phyloP scores from a whole-genome alignment of 345 rosid genomes.

The Mallotus nudiflorus region DNA sequence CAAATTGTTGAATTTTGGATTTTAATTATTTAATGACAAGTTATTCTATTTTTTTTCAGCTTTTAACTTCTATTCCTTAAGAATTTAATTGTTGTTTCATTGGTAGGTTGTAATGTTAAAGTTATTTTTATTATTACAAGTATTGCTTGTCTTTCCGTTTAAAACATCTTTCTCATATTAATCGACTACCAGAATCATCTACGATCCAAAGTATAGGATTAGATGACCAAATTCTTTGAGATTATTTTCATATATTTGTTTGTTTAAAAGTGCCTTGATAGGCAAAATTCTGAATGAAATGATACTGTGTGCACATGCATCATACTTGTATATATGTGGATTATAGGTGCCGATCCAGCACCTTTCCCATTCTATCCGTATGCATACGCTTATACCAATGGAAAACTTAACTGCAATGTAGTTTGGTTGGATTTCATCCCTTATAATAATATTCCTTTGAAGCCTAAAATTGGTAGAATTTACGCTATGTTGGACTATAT shows the following conservation, averaged over 20 bases:
- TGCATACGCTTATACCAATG: background rate
- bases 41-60: too few relatives aligned
- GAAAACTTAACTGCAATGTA: background rate
- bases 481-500: background rate
- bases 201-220: background rate
- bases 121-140: too few relatives aligned
- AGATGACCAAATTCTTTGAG: background rate
- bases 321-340: background rate
- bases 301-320: background rate
- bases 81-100: too few relatives aligned
- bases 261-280: background rate
- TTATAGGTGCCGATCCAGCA: background rate
- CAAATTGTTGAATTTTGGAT: background rate
- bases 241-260: background rate
- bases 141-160: too few relatives aligned
- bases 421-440: background rate
- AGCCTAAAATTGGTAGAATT: background rate
- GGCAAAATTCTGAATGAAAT: background rate
- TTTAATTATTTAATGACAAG: background rate
- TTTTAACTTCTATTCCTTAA: too few relatives aligned
- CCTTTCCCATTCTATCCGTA: background rate
- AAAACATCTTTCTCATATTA: background rate
- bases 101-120: too few relatives aligned
- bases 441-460: background rate
- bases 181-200: background rate